Evolutionary conservation across 768 basidiomycete genomes (phyloP), one percentile per base, ranked within the genome.

Genomic region (Tulasnella sp.): DNA sequence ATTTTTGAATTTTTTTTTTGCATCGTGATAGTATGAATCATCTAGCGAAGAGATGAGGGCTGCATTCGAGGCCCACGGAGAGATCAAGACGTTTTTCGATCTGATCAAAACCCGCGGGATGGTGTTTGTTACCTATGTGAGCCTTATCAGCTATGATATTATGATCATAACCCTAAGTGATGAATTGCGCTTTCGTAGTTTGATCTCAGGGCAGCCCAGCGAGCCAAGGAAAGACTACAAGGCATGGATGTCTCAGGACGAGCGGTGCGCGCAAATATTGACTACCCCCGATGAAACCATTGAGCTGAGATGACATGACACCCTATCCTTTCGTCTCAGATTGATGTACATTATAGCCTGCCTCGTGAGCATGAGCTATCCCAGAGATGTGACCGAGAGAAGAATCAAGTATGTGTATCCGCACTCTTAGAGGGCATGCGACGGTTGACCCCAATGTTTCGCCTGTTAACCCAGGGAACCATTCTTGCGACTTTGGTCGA

Each of bases 61-160:
- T 45, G 80, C 81, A 54, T 99, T 98, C 71, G 90, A 91, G 73
- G 85, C 87, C 60, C 88, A 91, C 67, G 96, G 96, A 63, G 90
- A 92, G 67, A 90, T 98, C 74, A 92, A 92, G 73, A 92, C 89
- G 0, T 97, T 93, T 70, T 98, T 97, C 71, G 96, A 99, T 72
- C 75, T 98, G 19, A 88, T 98, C 63, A 80, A 82, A 50, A 93
- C 87, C 10, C 79, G 96, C 61, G 96, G 96, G n/a, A 96, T 99
- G 89, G 87, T 97, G 12, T 99, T 99, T 70, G 87, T 98, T 46
- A 99, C 94, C 49, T 99, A 90, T 70, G 96, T 98, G 73, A 80
- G 94, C 81, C 21, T 5, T 21, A n/a, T 21, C 27, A 21, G 52
- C 19, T n/a, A 55, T 34, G 15, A 2, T 24, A 22, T 50, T 46